Conservation (phyloP, 805 yeast species). For the Osmozyma mogii region DNA sequence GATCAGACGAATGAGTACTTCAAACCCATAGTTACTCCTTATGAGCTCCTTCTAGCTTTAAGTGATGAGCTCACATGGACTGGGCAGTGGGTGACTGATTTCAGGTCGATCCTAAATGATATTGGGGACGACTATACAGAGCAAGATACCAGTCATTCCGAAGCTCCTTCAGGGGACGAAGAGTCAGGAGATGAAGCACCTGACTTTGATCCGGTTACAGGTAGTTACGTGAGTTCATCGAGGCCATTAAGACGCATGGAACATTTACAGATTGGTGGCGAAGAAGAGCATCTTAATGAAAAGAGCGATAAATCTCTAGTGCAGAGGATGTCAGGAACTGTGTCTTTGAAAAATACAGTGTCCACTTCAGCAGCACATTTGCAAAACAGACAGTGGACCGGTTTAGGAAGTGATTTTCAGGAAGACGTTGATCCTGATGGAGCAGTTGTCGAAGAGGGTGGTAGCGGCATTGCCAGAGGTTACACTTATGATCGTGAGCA, state of each 20-base stretch:
- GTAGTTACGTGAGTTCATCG: constrained; percentile 58
- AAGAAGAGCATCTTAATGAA: constrained; percentile 12
- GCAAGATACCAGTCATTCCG: no score
- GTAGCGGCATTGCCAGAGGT: constrained; percentile 84
- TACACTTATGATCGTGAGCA: constrained; percentile 37
- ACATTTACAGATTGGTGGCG: constrained; percentile 56
- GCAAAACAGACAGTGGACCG: constrained; percentile 76
- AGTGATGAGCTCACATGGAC: constrained; percentile 78
- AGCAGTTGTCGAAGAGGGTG: constrained; percentile 75
- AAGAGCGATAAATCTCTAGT: constrained; percentile 31
- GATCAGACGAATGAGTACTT: constrained; percentile 75
- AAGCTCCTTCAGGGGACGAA: constrained; percentile 24
- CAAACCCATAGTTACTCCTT: constrained; percentile 91
- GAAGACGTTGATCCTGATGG: constrained; percentile 40
- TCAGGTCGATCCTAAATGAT: constrained; percentile 42
- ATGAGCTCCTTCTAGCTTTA: constrained; percentile 78
- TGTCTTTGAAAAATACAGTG: constrained; percentile 67
- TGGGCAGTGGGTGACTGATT: constrained; percentile 87
- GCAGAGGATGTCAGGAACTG: constrained; percentile 46
- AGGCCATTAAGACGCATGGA: constrained; percentile 64
- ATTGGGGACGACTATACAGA: no score
- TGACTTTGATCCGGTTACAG: constrained; percentile 83
- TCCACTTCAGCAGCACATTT: constrained; percentile 81
- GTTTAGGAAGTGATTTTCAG: constrained; percentile 78
- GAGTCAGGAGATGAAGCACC: constrained; percentile 49